Evolutionary conservation across 371 early-diverging fungal genomes (phyloP).

Genomic region (Actinomortierella wolfii): DNA sequence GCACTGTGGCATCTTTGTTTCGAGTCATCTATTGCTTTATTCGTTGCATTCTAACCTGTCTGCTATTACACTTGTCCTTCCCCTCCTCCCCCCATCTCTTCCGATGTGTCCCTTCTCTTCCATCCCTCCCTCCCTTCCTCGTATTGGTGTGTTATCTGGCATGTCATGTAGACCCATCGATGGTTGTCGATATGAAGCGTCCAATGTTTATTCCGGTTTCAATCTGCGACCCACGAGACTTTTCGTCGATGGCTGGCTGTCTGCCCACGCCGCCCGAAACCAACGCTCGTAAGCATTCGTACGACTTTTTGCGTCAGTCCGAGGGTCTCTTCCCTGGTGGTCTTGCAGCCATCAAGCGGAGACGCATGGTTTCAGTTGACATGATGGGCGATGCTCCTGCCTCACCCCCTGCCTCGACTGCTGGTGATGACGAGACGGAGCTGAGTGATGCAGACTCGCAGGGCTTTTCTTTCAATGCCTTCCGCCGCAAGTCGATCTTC

Average conservation of each 20-base stretch:
- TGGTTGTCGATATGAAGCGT: conserved; percentile 44
- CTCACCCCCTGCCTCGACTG: conserved; percentile 42
- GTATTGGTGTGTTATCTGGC: neutral
- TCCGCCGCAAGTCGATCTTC: conserved; percentile 22
- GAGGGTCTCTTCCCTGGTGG: conserved; percentile 41
- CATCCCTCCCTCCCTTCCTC: conserved; percentile 11
- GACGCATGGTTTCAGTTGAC: conserved; percentile 32
- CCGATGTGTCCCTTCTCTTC: neutral
- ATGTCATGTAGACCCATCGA: conserved; percentile 17
- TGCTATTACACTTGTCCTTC: neutral
- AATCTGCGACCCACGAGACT: conserved; percentile 41
- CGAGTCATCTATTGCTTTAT: too few species aligned
- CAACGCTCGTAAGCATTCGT: conserved; percentile 46
- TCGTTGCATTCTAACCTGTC: conserved; percentile 1
- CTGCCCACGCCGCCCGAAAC: conserved; percentile 41
- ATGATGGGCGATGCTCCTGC: conserved; percentile 34
- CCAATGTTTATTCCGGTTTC: conserved; percentile 49
- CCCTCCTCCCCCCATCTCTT: conserved; percentile 5
- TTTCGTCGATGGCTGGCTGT: conserved; percentile 26
- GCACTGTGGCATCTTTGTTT: too few species aligned
- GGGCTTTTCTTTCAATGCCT: conserved; percentile 16
- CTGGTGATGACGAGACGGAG: conserved; percentile 45
- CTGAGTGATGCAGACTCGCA: conserved; percentile 35
- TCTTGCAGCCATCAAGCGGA: conserved; percentile 35
- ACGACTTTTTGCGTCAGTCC: conserved; percentile 38